These are phyloP conservation scores for Moesziomyces parantarcticus DNA, from an alignment of 1,284 basidiomycete species.

Conservation along the genomic window DNA sequence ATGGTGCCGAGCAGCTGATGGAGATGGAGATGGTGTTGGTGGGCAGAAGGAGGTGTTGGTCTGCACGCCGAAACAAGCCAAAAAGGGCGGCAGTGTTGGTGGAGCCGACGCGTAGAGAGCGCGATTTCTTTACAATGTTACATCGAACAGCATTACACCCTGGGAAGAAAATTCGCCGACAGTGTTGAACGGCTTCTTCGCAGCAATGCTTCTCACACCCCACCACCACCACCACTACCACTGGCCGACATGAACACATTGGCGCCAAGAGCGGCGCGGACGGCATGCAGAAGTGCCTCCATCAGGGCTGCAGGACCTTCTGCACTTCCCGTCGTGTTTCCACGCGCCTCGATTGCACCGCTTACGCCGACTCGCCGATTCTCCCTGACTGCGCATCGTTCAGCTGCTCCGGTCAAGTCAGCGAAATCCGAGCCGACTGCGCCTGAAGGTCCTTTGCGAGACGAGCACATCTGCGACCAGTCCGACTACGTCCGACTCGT, in stretches of 20 bases:
- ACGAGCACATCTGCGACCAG: constrained; percentile 37
- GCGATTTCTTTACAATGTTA: neutral
- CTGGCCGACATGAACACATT: no score
- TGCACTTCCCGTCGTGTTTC: no score
- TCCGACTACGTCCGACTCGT: constrained; percentile 49
- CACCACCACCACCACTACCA: neutral
- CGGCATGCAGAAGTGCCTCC: no score
- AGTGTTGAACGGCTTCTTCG: neutral
- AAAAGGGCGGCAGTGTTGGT: constrained; percentile 17
- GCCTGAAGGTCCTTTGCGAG: constrained; percentile 19
- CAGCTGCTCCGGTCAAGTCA: neutral
- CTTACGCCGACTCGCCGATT: neutral
- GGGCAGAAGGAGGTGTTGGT: constrained; percentile 3
- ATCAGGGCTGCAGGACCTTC: no score
- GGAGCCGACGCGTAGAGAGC: constrained; percentile 6
- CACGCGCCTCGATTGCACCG: no score
- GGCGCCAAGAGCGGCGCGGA: no score
- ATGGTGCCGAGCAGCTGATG: constrained; percentile 3
- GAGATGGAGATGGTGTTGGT: constrained; percentile 8
- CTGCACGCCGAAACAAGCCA: neutral
- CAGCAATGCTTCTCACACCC: neutral
- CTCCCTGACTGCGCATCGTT: neutral
- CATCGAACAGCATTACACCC: neutral
- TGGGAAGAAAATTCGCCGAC: no score
- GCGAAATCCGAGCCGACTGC: neutral